Conservation (phyloP, 2,329 filamentous ascomycete genomes). For the Aspergillus versicolor region DNA sequence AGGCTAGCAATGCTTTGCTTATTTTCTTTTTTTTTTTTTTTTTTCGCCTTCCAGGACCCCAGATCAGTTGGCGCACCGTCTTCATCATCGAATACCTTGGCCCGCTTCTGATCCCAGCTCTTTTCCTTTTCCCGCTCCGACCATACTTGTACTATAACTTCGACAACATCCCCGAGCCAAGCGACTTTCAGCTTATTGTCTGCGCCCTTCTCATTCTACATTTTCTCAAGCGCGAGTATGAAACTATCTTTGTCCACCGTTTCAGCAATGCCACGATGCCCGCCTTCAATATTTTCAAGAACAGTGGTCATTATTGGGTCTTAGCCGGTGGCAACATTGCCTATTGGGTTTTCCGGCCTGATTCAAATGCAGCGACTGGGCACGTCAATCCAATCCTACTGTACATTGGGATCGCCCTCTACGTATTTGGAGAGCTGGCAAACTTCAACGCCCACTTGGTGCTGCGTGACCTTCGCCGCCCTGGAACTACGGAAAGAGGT, state of each 20-base stretch:
- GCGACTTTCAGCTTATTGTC: slow-evolving; percentile 68
- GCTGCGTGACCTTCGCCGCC: slow-evolving; percentile 72
- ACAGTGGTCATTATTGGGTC: slow-evolving; percentile 92
- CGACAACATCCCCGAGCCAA: slow-evolving; percentile 52
- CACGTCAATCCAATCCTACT: slow-evolving; percentile 55
- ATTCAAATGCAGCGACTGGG: slow-evolving; percentile 61
- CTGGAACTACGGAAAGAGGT: slow-evolving; percentile 79
- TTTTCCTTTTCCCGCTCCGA: slow-evolving; percentile 68
- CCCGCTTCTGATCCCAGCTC: slow-evolving; percentile 80
- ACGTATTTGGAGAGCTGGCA: slow-evolving; percentile 71
- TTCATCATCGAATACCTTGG: slow-evolving; percentile 95
- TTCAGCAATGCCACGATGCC: slow-evolving; percentile 97
- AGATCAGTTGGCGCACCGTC: slow-evolving; percentile 89
- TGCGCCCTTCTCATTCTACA: slow-evolving; percentile 75
- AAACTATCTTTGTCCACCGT: slow-evolving; percentile 91
- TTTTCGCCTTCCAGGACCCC: slow-evolving; percentile 60
- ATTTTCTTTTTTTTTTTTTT: neutral
- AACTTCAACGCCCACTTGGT: slow-evolving; percentile 81
- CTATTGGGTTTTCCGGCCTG: slow-evolving; percentile 80
- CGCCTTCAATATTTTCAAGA: slow-evolving; percentile 84
- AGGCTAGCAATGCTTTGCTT: neutral
- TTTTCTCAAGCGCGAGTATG: slow-evolving; percentile 92
- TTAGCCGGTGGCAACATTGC: slow-evolving; percentile 77
- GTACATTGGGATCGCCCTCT: slow-evolving; percentile 69
- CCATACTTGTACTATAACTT: slow-evolving; percentile 66